Conservation (phyloP, 2,329 filamentous ascomycete genomes). For the Colletotrichum destructivum region DNA sequence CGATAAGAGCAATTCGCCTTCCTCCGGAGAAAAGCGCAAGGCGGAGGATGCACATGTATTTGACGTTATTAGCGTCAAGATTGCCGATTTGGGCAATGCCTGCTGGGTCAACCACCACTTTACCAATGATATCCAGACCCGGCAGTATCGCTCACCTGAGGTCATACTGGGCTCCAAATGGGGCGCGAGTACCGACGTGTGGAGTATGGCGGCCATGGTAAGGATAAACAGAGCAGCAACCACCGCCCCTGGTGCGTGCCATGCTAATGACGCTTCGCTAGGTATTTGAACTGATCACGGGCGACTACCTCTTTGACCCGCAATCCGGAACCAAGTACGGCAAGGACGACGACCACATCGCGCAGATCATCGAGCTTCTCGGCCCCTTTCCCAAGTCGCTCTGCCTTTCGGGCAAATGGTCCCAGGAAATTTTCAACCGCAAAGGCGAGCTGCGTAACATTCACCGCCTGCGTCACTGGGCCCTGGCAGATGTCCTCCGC, state of each 20-base stretch:
- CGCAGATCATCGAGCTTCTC: conserved; percentile 97
- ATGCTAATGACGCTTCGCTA: conserved; percentile 55
- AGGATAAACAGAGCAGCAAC: conserved; percentile 47
- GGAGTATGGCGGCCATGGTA: conserved; percentile 99
- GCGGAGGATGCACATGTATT: conserved; percentile 69
- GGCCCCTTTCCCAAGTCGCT: conserved; percentile 94
- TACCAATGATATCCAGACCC: conserved; percentile 98
- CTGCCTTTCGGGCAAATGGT: conserved; percentile 95
- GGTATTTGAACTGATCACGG: conserved; percentile 98
- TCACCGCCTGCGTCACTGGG: conserved; percentile 96
- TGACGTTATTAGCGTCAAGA: conserved; percentile 97
- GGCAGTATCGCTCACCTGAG: conserved; percentile 97
- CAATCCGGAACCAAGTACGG: conserved; percentile 99
- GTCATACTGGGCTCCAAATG: conserved; percentile 97
- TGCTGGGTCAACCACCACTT: conserved; percentile 99
- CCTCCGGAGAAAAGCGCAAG: conserved; percentile 73
- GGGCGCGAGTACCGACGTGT: conserved; percentile 99
- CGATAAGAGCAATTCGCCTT: conserved; percentile 76
- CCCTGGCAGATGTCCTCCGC: conserved; percentile 88
- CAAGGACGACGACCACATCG: conserved; percentile 99
- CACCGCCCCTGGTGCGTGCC: background rate
- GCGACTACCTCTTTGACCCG: conserved; percentile 98
- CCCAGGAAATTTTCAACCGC: conserved; percentile 98
- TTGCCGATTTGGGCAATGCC: conserved; percentile 96
- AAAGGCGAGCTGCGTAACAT: conserved; percentile 98